Evolutionary conservation across 305 asterid genomes (phyloP), one percentile per base, ranked within the genome.

Genomic region (Fraxinus platypoda): DNA sequence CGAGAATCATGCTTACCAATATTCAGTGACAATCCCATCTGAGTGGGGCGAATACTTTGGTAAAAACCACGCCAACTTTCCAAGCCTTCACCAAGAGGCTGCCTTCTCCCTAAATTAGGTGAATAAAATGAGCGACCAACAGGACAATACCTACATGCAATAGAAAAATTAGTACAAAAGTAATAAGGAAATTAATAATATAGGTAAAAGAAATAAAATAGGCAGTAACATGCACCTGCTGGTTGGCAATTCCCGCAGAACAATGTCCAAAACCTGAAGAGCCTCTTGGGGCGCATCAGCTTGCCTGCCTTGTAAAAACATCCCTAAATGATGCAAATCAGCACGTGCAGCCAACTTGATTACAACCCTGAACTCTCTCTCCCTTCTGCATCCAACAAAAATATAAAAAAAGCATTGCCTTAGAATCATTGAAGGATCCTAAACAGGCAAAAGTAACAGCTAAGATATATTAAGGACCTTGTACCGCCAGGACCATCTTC

Each of bases 221-320:
- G 15, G 17, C 13, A 31, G 17, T 33, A 72, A 72, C 68, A 71
- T 75, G 25, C 87, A 97, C 99, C 94, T 81, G 28, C 89, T 35
- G 3, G 98, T 97, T 0, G 98, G 99, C 76, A 94, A 89, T 83
- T 94, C 98, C 0, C 98, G 98, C 78, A 97, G 86, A 74, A 97
- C 99, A 83, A 97, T 97, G 87, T 97, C 99, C 86, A 97, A 28
- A 77, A 95, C 99, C 88, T 97, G 99, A 75, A 97, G 95, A 17
- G 98, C 99, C 86, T 97, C 98, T 78, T 95, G 99, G 0, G 99
- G 99, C 3, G 98, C 99, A 91, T 97, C 98, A 52, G 99, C 94
- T 79, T 94, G 99, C 81, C 88, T 88, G 23, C 99, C 98, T 84
- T 92, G 90, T 81, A 95, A 85, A 80, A 97, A 97, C 99, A 97